A percentile compares a stretch with the other conserved stretches of the same genome.
Conservation (phyloP, 352 stramenopile species). For the Globisporangium rhizosaccharum region DNA sequence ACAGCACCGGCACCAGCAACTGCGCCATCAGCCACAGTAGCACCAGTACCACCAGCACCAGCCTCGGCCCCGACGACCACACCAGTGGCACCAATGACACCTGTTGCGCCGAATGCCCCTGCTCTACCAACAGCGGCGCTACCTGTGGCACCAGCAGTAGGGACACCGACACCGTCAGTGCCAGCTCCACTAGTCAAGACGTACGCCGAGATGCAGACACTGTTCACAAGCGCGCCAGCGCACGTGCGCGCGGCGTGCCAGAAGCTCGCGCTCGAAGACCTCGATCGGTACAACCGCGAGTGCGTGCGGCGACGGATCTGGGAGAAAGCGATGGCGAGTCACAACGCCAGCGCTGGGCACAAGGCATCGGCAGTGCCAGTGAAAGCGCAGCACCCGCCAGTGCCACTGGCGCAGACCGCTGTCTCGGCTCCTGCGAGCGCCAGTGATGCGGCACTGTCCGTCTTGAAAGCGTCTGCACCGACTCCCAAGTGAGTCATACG, state of each 20-base stretch:
- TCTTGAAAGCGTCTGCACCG: no score
- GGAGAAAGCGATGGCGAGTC: conserved; percentile 41
- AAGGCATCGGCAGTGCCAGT: neutral
- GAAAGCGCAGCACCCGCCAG: no score
- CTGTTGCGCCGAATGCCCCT: neutral
- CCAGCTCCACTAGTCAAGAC: neutral
- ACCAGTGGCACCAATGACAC: neutral
- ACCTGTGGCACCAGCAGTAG: neutral
- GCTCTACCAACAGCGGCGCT: no score
- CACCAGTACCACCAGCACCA: neutral
- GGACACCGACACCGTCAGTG: neutral
- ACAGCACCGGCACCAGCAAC: neutral
- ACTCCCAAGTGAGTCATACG: no score
- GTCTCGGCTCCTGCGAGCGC: no score
- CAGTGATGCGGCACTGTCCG: no score
- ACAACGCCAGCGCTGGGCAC: neutral
- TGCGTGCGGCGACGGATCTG: conserved; percentile 51
- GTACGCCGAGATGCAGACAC: conserved; percentile 21
- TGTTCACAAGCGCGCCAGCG: conserved; percentile 23
- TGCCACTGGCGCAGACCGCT: no score
- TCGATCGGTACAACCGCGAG: conserved; percentile 58
- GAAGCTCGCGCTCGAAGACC: conserved; percentile 36
- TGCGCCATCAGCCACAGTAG: neutral
- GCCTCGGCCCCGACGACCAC: neutral
- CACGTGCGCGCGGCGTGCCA: conserved; percentile 35